Base-by-base conservation (phyloP, 2,329 filamentous ascomycete species). In the Trichoderma oligosporum region DNA sequence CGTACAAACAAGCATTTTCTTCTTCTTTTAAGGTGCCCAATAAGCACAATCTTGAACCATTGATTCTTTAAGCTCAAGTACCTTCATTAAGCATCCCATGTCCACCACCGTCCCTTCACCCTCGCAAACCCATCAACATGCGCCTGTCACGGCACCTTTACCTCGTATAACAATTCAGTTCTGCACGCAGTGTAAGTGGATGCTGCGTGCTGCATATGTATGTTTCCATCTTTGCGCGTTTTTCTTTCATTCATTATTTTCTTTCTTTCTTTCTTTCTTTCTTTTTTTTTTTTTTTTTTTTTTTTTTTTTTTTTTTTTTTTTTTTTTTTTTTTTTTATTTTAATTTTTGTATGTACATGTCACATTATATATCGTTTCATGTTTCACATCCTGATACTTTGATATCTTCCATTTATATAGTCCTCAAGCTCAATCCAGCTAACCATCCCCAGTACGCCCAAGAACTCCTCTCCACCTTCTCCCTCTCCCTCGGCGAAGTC, bases 101-200 rank as follows among this genome's bases (percentile, higher is more conserved):
- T 16, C 53, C 18, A 18, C 53, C 29, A n/a, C 54, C 14, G 7
- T 25, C 12, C 16, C 35, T n/a, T 14, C 42, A 31, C 25, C 31
- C 18, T 7, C 42, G 4, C 53, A 52, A 9, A 22, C 24, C 9
- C 60, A 20, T 8, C 47, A 33, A 22, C 54, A 24, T 22, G 58
- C 16, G 24, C 14, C 18, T 35, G 24, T 54, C 39, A 20, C 41
- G 25, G 45, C 56, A 11, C 60, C 64, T 33, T 65, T 71, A 9
- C 91, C 91, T 3, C 84, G 91, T 44, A 80, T 97, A 53, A 86
- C 86, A n/a, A 96, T 97, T 67, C 84, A 87, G 64, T 97, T 89
- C 75, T 97, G 92, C 76, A 96, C 90, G 0, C 91, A 96, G 74
- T 97, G 91, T 74, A 89, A 89, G 75, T 96, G 91, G 91, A 89